These are phyloP conservation scores for Chlamydomonas urium DNA, from an alignment of 139 green algal genomes.

Conservation along the genomic window DNA sequence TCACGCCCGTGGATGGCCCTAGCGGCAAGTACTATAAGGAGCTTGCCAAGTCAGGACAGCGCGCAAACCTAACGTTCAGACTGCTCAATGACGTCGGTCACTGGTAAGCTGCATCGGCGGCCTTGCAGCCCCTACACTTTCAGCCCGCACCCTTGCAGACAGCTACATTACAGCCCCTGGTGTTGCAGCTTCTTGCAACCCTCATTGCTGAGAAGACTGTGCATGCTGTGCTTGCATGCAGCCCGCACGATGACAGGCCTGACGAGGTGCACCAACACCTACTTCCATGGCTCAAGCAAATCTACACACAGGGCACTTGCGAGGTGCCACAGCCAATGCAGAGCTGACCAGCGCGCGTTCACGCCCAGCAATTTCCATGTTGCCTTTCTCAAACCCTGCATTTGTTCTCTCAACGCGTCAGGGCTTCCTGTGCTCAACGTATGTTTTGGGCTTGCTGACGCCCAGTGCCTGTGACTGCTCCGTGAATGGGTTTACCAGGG, in stretches of 20 bases:
- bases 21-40: constrained; percentile 74
- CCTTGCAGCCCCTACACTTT: not conserved
- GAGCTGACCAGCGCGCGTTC: too few species aligned
- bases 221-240: not conserved
- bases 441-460: too few species aligned
- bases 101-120: not conserved
- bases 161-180: too few species aligned
- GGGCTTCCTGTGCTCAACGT: too few species aligned
- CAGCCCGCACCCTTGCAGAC: too few species aligned
- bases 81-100: constrained; percentile 31
- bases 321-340: too few species aligned
- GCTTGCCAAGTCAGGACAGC: constrained; percentile 37
- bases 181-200: constrained; percentile 3
- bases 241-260: constrained; percentile 3
- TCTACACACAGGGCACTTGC: too few species aligned
- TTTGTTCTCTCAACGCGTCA: too few species aligned
- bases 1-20: constrained; percentile 86
- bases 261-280: not conserved
- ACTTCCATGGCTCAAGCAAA: constrained; percentile 9
- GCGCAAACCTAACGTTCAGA: constrained; percentile 46
- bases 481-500: too few species aligned
- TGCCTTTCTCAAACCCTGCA: too few species aligned
- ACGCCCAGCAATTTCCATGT: too few species aligned
- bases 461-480: too few species aligned
- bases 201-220: not conserved